Conservation (phyloP, 1,139 yeast genomes). For the Pichia sp. region DNA sequence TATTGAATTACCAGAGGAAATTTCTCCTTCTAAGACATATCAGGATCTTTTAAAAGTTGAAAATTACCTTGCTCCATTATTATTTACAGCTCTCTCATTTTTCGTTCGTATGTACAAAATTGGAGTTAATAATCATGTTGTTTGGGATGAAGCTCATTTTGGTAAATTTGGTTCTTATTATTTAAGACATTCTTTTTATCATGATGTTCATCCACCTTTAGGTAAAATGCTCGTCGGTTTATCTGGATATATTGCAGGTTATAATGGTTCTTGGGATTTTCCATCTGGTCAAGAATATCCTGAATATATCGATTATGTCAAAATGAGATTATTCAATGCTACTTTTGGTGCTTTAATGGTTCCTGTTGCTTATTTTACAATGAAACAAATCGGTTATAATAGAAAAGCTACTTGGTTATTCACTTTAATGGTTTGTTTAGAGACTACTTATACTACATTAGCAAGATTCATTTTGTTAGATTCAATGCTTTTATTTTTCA, state of each 20-base stretch:
- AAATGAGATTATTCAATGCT: conserved; percentile 94
- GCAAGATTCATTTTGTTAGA: conserved; percentile 91
- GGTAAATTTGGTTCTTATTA: conserved; percentile 95
- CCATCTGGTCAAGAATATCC: conserved; percentile 86
- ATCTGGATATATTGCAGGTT: conserved; percentile 90
- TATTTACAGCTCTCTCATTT: conserved; percentile 44
- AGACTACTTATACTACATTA: conserved; percentile 79
- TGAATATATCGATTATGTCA: conserved; percentile 76
- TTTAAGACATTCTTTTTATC: conserved; percentile 87
- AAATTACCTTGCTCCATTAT: conserved; percentile 33
- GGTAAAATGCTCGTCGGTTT: conserved; percentile 96
- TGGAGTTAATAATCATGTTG: conserved; percentile 45
- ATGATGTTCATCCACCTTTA: conserved; percentile 97
- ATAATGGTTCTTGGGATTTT: conserved; percentile 93
- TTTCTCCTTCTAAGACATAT: conserved; percentile 14
- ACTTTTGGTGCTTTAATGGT: conserved; percentile 84
- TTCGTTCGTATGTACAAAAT: conserved; percentile 49
- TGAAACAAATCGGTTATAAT: conserved; percentile 77
- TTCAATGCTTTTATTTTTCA: conserved; percentile 92
- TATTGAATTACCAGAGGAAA: conserved; percentile 38
- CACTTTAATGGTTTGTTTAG: conserved; percentile 79
- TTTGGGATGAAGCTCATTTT: conserved; percentile 70
- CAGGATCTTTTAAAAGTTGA: conserved; percentile 22
- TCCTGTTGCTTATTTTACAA: conserved; percentile 90
- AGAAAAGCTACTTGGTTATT: conserved; percentile 83